These are phyloP conservation scores for Boechera retrofracta DNA, from an alignment of 345 rosid species.

Conservation along the genomic window DNA sequence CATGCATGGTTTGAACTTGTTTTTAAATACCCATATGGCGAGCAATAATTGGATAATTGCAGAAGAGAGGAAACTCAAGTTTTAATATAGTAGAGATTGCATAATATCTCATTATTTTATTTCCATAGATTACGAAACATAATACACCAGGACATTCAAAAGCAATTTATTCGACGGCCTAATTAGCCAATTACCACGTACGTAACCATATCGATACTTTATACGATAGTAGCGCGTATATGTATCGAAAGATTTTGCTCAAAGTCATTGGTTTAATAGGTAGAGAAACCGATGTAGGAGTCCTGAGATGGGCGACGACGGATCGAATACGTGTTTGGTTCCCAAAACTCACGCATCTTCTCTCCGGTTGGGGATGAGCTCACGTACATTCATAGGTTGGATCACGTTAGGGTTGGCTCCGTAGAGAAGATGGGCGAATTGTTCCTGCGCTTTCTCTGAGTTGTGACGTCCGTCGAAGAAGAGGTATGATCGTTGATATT, in stretches of 20 bases:
- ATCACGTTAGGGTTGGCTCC: conserved; percentile 32
- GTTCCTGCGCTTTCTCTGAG: conserved; percentile 43
- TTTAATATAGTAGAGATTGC: background rate
- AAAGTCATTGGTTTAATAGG: background rate
- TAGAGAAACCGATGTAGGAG: background rate
- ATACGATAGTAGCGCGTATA: background rate
- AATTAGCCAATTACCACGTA: background rate
- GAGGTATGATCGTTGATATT: conserved; percentile 41
- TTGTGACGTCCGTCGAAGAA: conserved; percentile 46
- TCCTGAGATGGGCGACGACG: conserved; percentile 19
- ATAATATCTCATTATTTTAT: background rate
- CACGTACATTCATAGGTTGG: conserved; percentile 40
- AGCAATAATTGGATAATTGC: background rate
- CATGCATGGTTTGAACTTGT: too few relatives aligned
- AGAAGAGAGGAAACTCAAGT: background rate
- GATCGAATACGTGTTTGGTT: background rate
- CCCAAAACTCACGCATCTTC: conserved; percentile 40
- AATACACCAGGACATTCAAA: background rate
- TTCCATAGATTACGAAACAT: background rate
- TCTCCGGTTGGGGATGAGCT: conserved; percentile 30
- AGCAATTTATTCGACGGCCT: conserved; percentile 11
- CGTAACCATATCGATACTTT: background rate
- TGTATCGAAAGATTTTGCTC: background rate
- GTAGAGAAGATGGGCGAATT: conserved; percentile 34
- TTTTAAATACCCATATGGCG: background rate